phyloP scores from a whole-genome alignment of 371 early-diverging fungal genomes.

The Smittium mucronatum region DNA sequence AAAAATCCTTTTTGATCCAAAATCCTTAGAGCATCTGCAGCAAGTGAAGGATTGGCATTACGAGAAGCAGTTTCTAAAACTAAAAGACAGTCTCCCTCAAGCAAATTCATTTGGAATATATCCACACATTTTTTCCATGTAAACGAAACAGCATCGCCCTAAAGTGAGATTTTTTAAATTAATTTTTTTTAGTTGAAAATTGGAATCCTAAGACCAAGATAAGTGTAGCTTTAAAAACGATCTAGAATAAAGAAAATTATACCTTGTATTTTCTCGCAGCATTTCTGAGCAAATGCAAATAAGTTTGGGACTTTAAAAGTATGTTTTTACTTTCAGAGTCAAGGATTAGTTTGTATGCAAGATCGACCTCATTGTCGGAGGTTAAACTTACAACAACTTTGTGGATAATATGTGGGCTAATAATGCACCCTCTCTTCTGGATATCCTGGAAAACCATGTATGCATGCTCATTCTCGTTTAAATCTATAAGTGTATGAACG shows the following conservation, averaged over 20 bases:
- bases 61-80: conserved; percentile 48
- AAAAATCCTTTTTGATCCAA: conserved; percentile 40
- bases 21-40: conserved; percentile 43
- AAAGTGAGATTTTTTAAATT: not conserved
- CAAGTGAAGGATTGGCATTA: conserved; percentile 39
- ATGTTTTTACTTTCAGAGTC: conserved; percentile 7
- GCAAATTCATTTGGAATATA: conserved; percentile 16
- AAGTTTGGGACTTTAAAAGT: conserved; percentile 10
- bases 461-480: not conserved
- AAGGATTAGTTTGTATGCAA: conserved; percentile 15
- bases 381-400: conserved; percentile 15
- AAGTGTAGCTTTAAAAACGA: not conserved
- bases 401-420: not conserved
- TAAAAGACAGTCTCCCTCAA: conserved; percentile 46
- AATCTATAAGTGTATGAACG: not conserved
- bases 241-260: not conserved
- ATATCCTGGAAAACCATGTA: not conserved
- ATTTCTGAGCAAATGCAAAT: conserved; percentile 13
- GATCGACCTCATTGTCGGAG: conserved; percentile 15
- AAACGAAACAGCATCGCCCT: conserved; percentile 12
- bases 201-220: no score
- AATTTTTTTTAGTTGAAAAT: no score
- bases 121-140: conserved; percentile 15
- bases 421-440: no score
- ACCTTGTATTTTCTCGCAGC: conserved; percentile 11